Percentiles rank a stretch among this genome's conserved stretches.
Evolutionary conservation across 192 early-diverging fungal species (phyloP).

Genomic region (Lobosporangium transversale): DNA sequence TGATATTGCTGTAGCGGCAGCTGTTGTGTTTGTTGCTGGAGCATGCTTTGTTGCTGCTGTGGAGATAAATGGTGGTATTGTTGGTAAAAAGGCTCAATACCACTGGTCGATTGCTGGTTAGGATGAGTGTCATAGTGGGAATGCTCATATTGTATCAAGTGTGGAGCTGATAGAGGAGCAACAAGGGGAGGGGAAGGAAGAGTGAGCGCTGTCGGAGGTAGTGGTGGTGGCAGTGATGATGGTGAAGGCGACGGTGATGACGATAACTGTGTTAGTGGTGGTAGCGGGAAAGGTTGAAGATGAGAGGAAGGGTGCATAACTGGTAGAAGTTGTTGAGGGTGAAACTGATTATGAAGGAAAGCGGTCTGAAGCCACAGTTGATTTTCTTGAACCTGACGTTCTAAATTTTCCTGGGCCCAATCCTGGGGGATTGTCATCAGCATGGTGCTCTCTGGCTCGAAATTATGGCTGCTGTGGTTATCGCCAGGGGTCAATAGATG

Average conservation of each 20-base stretch:
- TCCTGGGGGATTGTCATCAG: constrained; percentile 20
- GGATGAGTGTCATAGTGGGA: no score
- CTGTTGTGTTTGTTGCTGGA: background rate
- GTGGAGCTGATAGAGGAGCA: no score
- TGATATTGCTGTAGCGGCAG: background rate
- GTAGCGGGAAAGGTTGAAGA: background rate
- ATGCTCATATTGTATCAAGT: no score
- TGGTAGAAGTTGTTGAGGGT: constrained; percentile 14
- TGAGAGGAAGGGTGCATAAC: constrained; percentile 4
- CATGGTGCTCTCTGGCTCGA: constrained; percentile 5
- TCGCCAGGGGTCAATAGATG: constrained; percentile 21
- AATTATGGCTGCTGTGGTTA: constrained; percentile 30
- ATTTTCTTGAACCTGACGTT: constrained; percentile 17
- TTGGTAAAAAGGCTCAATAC: no score
- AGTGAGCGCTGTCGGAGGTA: no score
- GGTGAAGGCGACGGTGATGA: constrained; percentile 4
- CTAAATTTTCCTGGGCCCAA: constrained; percentile 19
- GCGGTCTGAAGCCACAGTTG: constrained; percentile 12
- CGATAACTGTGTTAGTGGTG: constrained; percentile 1
- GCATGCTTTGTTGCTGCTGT: constrained; percentile 13
- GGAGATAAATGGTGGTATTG: background rate
- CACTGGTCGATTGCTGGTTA: no score
- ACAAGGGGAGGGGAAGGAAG: no score
- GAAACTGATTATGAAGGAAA: constrained; percentile 4
- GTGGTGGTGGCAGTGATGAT: no score